phyloP scores from a whole-genome alignment of 306 rosid genomes.

The Medicago lupulina region DNA sequence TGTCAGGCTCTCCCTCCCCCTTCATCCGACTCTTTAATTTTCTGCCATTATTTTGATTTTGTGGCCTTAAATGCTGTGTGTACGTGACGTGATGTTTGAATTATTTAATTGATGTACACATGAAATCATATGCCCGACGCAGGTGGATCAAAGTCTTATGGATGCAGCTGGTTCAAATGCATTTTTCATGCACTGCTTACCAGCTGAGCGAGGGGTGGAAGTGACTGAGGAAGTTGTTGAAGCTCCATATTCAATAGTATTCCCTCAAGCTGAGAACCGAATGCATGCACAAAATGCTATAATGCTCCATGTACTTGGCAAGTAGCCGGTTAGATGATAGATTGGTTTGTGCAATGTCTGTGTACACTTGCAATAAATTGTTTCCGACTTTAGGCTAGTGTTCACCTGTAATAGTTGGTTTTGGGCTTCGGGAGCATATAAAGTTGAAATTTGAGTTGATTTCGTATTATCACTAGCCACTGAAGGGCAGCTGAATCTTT shows the following conservation, averaged over 20 bases:
- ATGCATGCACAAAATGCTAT: slow-evolving; percentile 96
- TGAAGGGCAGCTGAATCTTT: neutral
- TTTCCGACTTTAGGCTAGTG: slow-evolving; percentile 20
- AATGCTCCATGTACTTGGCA: slow-evolving; percentile 89
- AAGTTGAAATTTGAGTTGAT: slow-evolving; percentile 31
- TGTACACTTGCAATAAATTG: slow-evolving; percentile 14
- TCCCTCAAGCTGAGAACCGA: slow-evolving; percentile 96
- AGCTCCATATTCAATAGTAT: slow-evolving; percentile 90
- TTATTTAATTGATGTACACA: neutral
- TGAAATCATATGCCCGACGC: slow-evolving; percentile 28
- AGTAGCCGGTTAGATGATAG: slow-evolving; percentile 38
- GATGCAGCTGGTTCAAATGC: slow-evolving; percentile 84
- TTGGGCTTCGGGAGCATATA: slow-evolving; percentile 13
- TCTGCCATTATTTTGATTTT: neutral
- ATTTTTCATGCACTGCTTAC: slow-evolving; percentile 93
- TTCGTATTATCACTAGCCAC: neutral
- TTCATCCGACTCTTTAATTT: neutral
- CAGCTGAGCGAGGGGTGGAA: slow-evolving; percentile 98
- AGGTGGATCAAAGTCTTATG: slow-evolving; percentile 82
- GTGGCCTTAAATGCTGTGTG: neutral
- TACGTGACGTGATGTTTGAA: neutral
- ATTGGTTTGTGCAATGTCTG: neutral
- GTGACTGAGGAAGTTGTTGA: slow-evolving; percentile 89
- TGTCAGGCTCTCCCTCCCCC: neutral
- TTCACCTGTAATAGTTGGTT: neutral